These are phyloP conservation scores for Lolium multiflorum DNA, from an alignment of 176 grass and related monocot species.

Conservation along the genomic window DNA sequence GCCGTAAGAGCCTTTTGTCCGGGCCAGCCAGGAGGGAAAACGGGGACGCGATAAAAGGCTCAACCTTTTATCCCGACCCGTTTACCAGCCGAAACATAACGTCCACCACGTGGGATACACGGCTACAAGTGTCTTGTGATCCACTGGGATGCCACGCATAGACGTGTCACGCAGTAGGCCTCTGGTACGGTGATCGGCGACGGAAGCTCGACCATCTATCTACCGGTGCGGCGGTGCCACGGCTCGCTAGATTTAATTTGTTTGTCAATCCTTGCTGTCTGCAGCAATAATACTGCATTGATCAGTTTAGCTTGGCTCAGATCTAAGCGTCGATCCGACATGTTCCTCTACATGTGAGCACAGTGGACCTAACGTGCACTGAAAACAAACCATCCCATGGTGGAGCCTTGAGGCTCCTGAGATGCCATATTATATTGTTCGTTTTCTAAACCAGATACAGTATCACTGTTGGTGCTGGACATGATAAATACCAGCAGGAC, in stretches of 20 bases:
- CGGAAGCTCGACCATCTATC: background rate
- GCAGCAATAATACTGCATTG: background rate
- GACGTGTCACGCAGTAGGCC: background rate
- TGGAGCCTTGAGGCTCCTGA: background rate
- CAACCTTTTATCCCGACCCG: no score
- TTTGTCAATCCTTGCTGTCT: background rate
- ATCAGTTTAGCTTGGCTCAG: background rate
- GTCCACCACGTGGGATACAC: no score
- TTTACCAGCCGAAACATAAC: no score
- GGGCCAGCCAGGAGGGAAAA: no score
- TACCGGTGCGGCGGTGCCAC: no score
- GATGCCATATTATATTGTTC: background rate
- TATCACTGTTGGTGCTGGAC: background rate
- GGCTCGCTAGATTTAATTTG: background rate
- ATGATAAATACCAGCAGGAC: background rate
- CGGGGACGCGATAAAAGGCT: no score
- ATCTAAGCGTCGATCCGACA: slow-evolving; percentile 2
- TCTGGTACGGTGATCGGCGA: background rate
- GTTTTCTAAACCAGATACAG: background rate
- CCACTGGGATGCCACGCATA: background rate
- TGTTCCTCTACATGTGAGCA: slow-evolving; percentile 34
- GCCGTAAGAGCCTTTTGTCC: no score
- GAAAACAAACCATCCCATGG: slow-evolving; percentile 9
- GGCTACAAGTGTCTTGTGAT: no score
- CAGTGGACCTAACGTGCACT: slow-evolving; percentile 15